Conservation (phyloP, 116 monocot species). For the Papilionanthe hybrid region DNA sequence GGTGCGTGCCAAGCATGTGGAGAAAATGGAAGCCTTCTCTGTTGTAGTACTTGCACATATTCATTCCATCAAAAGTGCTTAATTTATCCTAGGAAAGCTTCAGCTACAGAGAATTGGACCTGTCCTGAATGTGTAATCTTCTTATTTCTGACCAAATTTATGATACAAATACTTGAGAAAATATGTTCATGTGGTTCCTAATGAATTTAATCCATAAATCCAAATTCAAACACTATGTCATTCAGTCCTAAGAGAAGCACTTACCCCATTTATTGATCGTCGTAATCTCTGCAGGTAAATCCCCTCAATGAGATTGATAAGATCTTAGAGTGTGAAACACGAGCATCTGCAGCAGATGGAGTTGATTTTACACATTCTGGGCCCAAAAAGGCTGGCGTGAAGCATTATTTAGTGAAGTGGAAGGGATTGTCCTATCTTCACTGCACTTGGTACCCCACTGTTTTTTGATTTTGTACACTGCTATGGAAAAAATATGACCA, state of each 20-base stretch:
- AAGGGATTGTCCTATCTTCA: slow-evolving; percentile 91
- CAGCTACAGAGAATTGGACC: slow-evolving; percentile 58
- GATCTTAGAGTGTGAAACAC: slow-evolving; percentile 75
- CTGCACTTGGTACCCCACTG: slow-evolving; percentile 59
- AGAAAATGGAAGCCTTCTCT: slow-evolving; percentile 47
- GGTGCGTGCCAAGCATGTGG: slow-evolving; percentile 78
- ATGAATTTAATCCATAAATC: background rate
- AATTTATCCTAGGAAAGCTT: slow-evolving; percentile 49
- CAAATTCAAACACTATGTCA: background rate
- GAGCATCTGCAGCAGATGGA: slow-evolving; percentile 24
- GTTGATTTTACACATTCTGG: slow-evolving; percentile 34
- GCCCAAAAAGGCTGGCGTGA: slow-evolving; percentile 40
- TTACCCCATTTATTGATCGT: background rate
- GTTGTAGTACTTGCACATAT: slow-evolving; percentile 84
- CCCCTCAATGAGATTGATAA: slow-evolving; percentile 77
- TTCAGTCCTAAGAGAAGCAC: background rate
- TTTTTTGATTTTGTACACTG: background rate
- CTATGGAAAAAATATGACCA: background rate
- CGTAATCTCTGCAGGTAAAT: slow-evolving; percentile 48
- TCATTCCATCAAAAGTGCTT: slow-evolving; percentile 71
- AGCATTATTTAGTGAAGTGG: slow-evolving; percentile 94
- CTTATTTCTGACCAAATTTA: background rate
- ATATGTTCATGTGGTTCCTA: background rate
- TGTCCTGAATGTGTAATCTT: slow-evolving; percentile 92
- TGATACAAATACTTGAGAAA: background rate